phyloP scores from a whole-genome alignment of 768 basidiomycete genomes.

The Calocybe indica region DNA sequence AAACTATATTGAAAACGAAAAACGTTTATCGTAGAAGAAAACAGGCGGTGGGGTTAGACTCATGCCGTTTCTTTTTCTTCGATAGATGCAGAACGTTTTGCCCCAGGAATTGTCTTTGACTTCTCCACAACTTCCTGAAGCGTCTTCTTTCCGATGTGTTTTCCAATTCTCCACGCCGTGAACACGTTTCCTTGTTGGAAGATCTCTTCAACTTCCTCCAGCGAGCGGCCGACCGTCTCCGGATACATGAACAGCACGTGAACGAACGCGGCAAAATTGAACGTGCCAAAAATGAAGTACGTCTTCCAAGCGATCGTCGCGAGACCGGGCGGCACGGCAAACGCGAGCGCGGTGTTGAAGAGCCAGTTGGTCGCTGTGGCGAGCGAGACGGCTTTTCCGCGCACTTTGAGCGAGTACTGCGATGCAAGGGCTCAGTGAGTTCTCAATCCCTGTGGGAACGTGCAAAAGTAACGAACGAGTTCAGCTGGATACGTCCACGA shows the following conservation, averaged over 20 bases:
- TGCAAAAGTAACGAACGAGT: conserved; percentile 25
- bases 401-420: conserved; percentile 54
- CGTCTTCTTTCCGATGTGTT: conserved; percentile 57
- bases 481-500: conserved; percentile 74
- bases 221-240: conserved; percentile 65
- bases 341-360: conserved; percentile 72
- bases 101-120: conserved; percentile 10
- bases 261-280: conserved; percentile 67
- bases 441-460: background rate
- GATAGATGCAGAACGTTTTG: background rate
- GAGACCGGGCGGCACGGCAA: conserved; percentile 69
- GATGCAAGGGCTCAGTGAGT: background rate
- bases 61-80: background rate
- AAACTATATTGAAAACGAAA: too few species aligned
- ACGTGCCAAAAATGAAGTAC: conserved; percentile 74
- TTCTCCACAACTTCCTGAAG: conserved; percentile 43
- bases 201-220: conserved; percentile 78
- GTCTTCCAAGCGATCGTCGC: conserved; percentile 64
- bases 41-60: background rate
- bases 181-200: conserved; percentile 66
- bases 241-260: conserved; percentile 79
- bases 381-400: conserved; percentile 49
- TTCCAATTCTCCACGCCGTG: conserved; percentile 64
- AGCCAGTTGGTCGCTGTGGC: conserved; percentile 58
- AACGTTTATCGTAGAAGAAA: background rate